phyloP scores from a whole-genome alignment of 73 alveolate genomes.

The Halteria grandinella region DNA sequence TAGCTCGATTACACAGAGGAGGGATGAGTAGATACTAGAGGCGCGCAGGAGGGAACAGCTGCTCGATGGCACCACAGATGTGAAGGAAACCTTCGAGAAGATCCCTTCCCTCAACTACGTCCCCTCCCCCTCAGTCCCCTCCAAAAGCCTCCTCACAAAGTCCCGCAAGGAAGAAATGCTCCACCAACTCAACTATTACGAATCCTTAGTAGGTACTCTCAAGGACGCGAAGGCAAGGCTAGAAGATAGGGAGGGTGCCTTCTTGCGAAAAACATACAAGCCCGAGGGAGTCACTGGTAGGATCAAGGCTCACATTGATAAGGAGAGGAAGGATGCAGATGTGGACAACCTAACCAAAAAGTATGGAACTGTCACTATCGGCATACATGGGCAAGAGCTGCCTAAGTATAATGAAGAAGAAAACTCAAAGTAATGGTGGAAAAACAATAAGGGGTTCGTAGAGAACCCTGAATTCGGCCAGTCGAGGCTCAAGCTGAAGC shows the following conservation, averaged over 20 bases:
- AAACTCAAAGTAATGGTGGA: slow-evolving; percentile 80
- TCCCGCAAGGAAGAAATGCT: slow-evolving; percentile 40
- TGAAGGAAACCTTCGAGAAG: slow-evolving; percentile 46
- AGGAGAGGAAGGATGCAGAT: slow-evolving; percentile 26
- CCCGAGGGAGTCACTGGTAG: neutral
- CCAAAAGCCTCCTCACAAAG: slow-evolving; percentile 5
- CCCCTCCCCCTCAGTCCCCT: slow-evolving; percentile 54
- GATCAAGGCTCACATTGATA: slow-evolving; percentile 5
- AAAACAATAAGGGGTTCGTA: slow-evolving; percentile 66
- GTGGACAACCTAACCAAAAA: slow-evolving; percentile 39
- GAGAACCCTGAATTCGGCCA: slow-evolving; percentile 65
- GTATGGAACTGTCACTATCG: slow-evolving; percentile 49
- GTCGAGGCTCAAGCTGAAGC: slow-evolving; percentile 62
- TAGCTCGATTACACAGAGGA: slow-evolving; percentile 70
- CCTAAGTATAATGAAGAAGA: slow-evolving; percentile 70
- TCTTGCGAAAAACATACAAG: slow-evolving; percentile 6
- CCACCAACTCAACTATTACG: neutral
- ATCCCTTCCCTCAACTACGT: slow-evolving; percentile 74
- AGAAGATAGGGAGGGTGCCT: slow-evolving; percentile 39
- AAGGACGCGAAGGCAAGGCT: slow-evolving; percentile 32
- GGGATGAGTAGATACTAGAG: slow-evolving; percentile 45
- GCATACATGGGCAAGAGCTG: slow-evolving; percentile 86
- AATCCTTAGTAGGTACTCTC: slow-evolving; percentile 7
- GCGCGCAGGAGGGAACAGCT: slow-evolving; percentile 66
- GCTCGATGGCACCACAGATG: slow-evolving; percentile 34